Base-by-base conservation (phyloP, 352 stramenopile species). In the Globisporangium carolinianum region DNA sequence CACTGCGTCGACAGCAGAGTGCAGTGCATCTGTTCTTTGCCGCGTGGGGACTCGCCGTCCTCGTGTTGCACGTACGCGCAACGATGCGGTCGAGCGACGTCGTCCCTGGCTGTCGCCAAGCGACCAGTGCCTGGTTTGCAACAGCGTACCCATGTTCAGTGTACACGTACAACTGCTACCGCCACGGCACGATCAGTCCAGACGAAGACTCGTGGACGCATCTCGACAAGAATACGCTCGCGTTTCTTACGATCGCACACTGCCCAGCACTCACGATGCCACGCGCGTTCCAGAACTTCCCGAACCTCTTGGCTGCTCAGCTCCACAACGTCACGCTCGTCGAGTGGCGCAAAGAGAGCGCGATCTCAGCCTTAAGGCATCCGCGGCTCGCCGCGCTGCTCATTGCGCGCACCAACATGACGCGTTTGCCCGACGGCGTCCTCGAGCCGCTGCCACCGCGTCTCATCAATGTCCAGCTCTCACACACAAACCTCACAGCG, bases 241-340 rank as follows among this genome's bases (percentile, higher is more conserved):
- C 18, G 18, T 24, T 24, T 24, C 18, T 24, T 24, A 24, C 18
- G 18, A 24, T 24, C 18, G 18, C 18, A 24, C 18, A 24, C 18
- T 24, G 18, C 18, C 18, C 18, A 24, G 52, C 50, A 1, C 58
- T 76, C 2, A 18, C 6, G 15, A 38, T 76, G 24, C 58, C 60
- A 4, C 8, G 43, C 5, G 12, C 41, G 5, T 50, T 74, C 39
- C 63, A 57, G 45, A 46, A 12, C 15, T 74, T 72, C 32, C 39
- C 51, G 6, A 74, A 74, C 37, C 39, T 76, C 0, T 24, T 76
- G 0, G 57, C 62, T 17, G 35, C 73, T 17, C 51, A 76, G 15
- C 57, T 74, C 18, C 63, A 69, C 66, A 76, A 74, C 41, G 53
- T 36, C 10, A 74, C 69, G 45, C 37, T 62, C 32, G 49, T 47